Evolutionary conservation across 139 green algal genomes (phyloP).

Genomic region (Deuterostichococcus epilithicus): DNA sequence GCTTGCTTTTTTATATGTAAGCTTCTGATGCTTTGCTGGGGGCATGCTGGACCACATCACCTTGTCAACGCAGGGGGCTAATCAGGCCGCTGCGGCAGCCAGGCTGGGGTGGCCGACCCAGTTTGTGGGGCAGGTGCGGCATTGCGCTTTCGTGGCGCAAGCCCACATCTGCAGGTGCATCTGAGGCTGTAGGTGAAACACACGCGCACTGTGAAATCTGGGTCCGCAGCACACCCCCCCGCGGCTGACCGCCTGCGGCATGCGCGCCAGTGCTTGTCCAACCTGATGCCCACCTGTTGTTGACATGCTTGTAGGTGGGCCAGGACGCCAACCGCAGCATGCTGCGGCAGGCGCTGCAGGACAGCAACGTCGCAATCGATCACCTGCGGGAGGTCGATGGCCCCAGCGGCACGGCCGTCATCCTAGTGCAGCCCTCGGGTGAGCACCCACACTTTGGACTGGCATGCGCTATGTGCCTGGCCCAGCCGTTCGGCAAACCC

Average conservation of each 20-base stretch:
- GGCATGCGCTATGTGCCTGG: neutral
- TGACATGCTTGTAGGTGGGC: constrained; percentile 45
- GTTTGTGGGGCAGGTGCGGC: constrained; percentile 63
- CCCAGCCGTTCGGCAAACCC: no score
- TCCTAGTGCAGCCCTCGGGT: constrained; percentile 73
- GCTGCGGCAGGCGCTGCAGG: constrained; percentile 43
- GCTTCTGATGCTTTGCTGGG: neutral
- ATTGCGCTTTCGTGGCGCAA: neutral
- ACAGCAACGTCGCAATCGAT: constrained; percentile 45
- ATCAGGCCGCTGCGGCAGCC: constrained; percentile 83
- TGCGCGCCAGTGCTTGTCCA: neutral
- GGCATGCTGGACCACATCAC: no score
- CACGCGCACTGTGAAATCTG: no score
- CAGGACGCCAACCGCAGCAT: constrained; percentile 66
- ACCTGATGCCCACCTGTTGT: neutral
- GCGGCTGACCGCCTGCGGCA: neutral
- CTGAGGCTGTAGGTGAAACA: neutral
- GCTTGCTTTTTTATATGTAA: neutral
- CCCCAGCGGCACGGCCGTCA: constrained; percentile 71
- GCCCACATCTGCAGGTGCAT: neutral
- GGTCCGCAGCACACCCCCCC: neutral
- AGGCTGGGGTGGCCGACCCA: constrained; percentile 67
- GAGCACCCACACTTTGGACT: constrained; percentile 6
- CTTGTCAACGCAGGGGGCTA: constrained; percentile 87
- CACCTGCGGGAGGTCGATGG: constrained; percentile 54